Evolutionary conservation across 768 basidiomycete genomes (phyloP).

Genomic region (Coprinopsis cinerea): DNA sequence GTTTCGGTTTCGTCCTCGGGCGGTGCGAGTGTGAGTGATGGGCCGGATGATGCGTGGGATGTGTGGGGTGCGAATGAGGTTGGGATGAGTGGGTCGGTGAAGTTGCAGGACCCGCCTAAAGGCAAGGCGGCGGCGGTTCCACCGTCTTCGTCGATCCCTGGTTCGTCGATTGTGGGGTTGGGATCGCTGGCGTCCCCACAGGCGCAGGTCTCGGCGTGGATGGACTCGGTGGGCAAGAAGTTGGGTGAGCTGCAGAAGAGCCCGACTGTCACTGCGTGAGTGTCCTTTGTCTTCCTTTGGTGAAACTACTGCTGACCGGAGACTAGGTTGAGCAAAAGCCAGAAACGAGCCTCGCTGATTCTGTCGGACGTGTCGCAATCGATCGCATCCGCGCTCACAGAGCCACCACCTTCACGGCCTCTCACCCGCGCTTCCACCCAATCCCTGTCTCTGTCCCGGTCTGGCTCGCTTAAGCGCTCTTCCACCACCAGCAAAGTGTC

Average conservation of each 20-base stretch:
- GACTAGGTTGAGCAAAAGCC: background rate
- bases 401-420: background rate
- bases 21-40: background rate
- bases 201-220: slow-evolving; percentile 15
- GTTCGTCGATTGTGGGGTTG: slow-evolving; percentile 7
- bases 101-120: background rate
- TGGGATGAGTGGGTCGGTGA: background rate
- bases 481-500: background rate
- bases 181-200: slow-evolving; percentile 18
- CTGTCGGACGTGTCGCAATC: background rate
- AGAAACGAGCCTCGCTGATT: slow-evolving; percentile 1
- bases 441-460: background rate
- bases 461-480: background rate
- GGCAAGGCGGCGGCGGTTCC: background rate
- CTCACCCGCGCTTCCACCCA: background rate
- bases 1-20: background rate
- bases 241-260: slow-evolving; percentile 2
- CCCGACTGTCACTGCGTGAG: background rate
- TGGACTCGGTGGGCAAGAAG: slow-evolving; percentile 1
- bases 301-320: background rate
- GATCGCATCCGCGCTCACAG: background rate
- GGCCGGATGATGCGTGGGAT: slow-evolving; percentile 2
- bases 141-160: background rate
- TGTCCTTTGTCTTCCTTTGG: background rate
- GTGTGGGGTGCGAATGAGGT: background rate